Conservation (phyloP, 768 basidiomycete species). For the Calocybe cyanea region DNA sequence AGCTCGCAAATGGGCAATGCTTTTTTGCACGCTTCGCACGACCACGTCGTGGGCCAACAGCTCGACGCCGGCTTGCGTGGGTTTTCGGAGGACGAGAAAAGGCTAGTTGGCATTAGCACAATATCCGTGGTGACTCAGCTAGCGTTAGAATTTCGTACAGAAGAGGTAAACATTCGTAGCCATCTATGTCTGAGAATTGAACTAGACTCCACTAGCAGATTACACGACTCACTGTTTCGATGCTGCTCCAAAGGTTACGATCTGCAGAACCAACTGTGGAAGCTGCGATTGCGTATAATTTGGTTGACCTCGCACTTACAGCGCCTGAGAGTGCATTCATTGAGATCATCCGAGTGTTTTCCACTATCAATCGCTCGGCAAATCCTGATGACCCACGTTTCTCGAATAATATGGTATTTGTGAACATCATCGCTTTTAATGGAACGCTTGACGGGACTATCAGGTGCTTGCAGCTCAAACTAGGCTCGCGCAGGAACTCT, state of each 20-base stretch:
- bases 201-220: constrained; percentile 41
- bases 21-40: constrained; percentile 38
- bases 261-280: constrained; percentile 86
- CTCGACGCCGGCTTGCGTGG: constrained; percentile 62
- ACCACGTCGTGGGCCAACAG: constrained; percentile 50
- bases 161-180: constrained; percentile 53
- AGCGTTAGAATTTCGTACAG: constrained; percentile 80
- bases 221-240: constrained; percentile 83
- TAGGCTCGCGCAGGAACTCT: constrained; percentile 76
- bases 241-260: constrained; percentile 85
- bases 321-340: constrained; percentile 74
- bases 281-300: constrained; percentile 86
- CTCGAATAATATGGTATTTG: constrained; percentile 79
- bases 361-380: constrained; percentile 78
- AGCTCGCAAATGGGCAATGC: constrained; percentile 39
- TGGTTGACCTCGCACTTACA: constrained; percentile 83
- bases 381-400: constrained; percentile 86
- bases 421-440: neutral
- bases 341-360: constrained; percentile 84
- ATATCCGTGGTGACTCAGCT: constrained; percentile 88
- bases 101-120: constrained; percentile 83
- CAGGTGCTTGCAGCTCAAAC: constrained; percentile 91
- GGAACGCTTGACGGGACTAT: neutral
- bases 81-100: constrained; percentile 79
- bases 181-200: neutral